Conservation (phyloP, 148 eudicot genomes). For the Vaccinium macrocarpon region DNA sequence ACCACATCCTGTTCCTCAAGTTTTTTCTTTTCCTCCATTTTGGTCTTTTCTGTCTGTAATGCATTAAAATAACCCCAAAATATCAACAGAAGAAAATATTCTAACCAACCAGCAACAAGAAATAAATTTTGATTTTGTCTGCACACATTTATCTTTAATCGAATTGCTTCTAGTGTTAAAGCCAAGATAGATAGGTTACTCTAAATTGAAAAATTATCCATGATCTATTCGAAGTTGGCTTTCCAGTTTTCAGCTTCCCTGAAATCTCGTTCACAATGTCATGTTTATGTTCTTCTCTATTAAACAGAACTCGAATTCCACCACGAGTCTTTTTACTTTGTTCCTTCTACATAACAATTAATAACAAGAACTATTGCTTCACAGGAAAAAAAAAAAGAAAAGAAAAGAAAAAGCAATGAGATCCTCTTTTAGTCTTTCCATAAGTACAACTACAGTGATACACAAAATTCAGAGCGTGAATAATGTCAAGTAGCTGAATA, state of each 20-base stretch:
- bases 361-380: background rate
- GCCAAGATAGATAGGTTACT: background rate
- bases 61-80: background rate
- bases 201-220: background rate
- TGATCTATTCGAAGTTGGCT: background rate
- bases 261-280: background rate
- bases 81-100: conserved; percentile 5
- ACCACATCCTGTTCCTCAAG: conserved; percentile 45
- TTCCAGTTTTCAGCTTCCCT: background rate
- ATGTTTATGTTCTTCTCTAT: background rate
- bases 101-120: background rate
- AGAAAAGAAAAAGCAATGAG: background rate
- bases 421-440: background rate
- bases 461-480: background rate
- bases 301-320: background rate
- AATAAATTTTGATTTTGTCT: background rate
- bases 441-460: background rate
- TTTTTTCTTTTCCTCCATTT: conserved; percentile 38
- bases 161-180: background rate
- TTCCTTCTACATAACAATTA: background rate
- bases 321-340: background rate
- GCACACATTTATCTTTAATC: background rate
- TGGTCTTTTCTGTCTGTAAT: conserved; percentile 38
- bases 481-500: background rate
- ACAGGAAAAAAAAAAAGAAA: background rate